These are phyloP conservation scores for Lippia alba DNA, from an alignment of 305 asterid genomes.

Conservation along the genomic window DNA sequence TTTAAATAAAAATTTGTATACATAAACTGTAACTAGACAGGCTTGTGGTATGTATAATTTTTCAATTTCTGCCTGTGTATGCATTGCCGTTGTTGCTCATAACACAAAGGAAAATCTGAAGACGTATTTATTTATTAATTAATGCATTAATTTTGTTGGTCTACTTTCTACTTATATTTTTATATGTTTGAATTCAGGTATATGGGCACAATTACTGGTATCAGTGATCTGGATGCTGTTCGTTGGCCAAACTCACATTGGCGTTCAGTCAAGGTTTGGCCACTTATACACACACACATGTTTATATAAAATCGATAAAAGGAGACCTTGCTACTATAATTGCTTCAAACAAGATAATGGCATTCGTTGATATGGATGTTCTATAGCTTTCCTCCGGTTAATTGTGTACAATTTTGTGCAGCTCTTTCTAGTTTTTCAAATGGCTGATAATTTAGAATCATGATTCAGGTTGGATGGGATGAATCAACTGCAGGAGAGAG, in stretches of 20 bases:
- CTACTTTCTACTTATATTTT: constrained; percentile 11
- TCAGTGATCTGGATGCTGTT: constrained; percentile 84
- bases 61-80: background rate
- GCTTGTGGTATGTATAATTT: background rate
- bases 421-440: constrained; percentile 5
- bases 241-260: constrained; percentile 96
- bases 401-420: background rate
- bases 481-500: constrained; percentile 97
- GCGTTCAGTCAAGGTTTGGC: constrained; percentile 89
- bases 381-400: background rate
- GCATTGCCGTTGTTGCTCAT: background rate
- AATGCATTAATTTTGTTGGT: background rate
- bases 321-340: too few relatives aligned
- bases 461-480: constrained; percentile 92
- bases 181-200: constrained; percentile 58
- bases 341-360: background rate
- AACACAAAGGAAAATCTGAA: background rate
- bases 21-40: background rate
- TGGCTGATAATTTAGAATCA: constrained; percentile 26
- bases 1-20: background rate
- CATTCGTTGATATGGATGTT: background rate
- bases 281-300: background rate
- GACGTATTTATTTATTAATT: background rate
- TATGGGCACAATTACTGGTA: constrained; percentile 95
- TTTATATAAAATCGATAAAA: too few relatives aligned